A percentile compares a stretch with the other conserved stretches of the same genome.
Conservation (phyloP, 2,329 filamentous ascomycete genomes). For the Calonectria hawksworthii region DNA sequence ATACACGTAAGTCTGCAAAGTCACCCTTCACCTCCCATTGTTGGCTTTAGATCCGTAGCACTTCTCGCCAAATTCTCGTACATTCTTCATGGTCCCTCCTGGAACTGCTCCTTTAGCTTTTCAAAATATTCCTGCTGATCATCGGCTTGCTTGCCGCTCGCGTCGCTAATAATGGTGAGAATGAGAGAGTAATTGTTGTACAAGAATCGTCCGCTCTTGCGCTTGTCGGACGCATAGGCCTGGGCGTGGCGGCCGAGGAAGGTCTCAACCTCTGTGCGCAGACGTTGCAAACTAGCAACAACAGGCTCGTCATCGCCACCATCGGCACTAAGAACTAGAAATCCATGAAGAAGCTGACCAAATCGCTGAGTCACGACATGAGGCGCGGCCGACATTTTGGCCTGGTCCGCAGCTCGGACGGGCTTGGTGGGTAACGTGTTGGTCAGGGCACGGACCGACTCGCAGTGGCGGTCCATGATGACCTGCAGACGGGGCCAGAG, state of each 20-base stretch:
- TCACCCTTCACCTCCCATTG: not conserved
- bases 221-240: slow-evolving; percentile 77
- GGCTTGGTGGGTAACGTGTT: slow-evolving; percentile 65
- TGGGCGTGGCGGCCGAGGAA: slow-evolving; percentile 86
- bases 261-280: slow-evolving; percentile 85
- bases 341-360: slow-evolving; percentile 89
- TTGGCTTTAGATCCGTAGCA: not conserved
- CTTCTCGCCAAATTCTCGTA: not conserved
- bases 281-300: slow-evolving; percentile 80
- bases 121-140: slow-evolving; percentile 86
- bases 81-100: slow-evolving; percentile 53
- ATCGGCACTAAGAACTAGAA: slow-evolving; percentile 87
- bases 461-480: slow-evolving; percentile 93
- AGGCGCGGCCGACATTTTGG: slow-evolving; percentile 82
- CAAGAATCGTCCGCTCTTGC: slow-evolving; percentile 88
- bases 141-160: slow-evolving; percentile 77
- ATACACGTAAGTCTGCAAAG: slow-evolving; percentile 22
- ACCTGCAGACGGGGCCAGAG: slow-evolving; percentile 96
- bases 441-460: slow-evolving; percentile 79
- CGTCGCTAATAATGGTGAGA: slow-evolving; percentile 90
- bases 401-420: slow-evolving; percentile 64
- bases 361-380: slow-evolving; percentile 96
- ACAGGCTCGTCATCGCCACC: slow-evolving; percentile 96
- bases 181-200: slow-evolving; percentile 97
- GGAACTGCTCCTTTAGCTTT: slow-evolving; percentile 71